phyloP scores from a whole-genome alignment of 495 filamentous ascomycete genomes.

The Annulohypoxylon moriforme region DNA sequence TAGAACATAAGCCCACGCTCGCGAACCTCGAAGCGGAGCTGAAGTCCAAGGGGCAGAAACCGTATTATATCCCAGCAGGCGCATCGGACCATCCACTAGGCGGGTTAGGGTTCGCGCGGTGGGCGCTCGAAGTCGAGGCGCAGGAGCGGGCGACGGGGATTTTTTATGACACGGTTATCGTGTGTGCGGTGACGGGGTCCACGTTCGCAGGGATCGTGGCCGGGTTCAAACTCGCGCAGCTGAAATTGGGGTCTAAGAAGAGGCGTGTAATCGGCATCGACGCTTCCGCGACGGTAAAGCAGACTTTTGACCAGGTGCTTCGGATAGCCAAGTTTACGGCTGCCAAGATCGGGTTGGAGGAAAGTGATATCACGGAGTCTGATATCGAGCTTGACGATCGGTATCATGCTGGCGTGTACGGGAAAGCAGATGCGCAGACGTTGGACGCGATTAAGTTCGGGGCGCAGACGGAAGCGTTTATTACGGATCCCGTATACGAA shows the following conservation, averaged over 20 bases:
- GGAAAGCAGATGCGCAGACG: slow-evolving; percentile 66
- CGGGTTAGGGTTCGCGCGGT: slow-evolving; percentile 71
- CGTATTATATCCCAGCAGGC: slow-evolving; percentile 74
- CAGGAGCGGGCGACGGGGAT: slow-evolving; percentile 68
- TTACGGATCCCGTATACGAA: slow-evolving; percentile 76
- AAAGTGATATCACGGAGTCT: slow-evolving; percentile 64
- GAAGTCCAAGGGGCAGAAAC: slow-evolving; percentile 57
- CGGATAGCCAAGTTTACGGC: slow-evolving; percentile 69
- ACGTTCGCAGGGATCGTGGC: slow-evolving; percentile 73
- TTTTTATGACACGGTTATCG: slow-evolving; percentile 70
- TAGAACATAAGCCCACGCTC: slow-evolving; percentile 68
- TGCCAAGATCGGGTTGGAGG: slow-evolving; percentile 65
- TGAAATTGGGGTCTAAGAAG: slow-evolving; percentile 51
- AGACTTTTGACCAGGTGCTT: slow-evolving; percentile 68
- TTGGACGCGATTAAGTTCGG: slow-evolving; percentile 71
- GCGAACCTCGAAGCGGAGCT: slow-evolving; percentile 60
- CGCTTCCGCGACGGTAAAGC: slow-evolving; percentile 65
- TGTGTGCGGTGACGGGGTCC: slow-evolving; percentile 71
- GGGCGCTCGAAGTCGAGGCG: slow-evolving; percentile 69
- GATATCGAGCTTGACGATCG: slow-evolving; percentile 70
- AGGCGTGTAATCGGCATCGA: slow-evolving; percentile 70
- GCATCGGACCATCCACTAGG: slow-evolving; percentile 74
- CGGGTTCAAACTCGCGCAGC: slow-evolving; percentile 69
- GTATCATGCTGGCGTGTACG: slow-evolving; percentile 71
- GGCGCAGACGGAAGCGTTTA: slow-evolving; percentile 70